These are phyloP conservation scores for Xerocomus amazonicus DNA, from an alignment of 1,284 basidiomycete genomes.

Conservation along the genomic window DNA sequence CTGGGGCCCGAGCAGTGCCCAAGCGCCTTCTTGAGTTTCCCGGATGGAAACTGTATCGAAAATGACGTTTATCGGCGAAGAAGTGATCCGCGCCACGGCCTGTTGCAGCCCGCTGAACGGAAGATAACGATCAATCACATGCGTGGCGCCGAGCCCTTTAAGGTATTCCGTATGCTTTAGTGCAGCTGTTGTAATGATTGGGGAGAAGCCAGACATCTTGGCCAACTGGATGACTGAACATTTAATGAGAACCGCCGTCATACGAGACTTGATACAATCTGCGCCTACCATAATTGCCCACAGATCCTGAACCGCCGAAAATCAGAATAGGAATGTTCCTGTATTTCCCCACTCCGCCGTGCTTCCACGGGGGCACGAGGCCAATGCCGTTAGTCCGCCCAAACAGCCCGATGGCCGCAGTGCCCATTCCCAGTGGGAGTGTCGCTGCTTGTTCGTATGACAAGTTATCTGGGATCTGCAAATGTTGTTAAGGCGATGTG, in stretches of 20 bases:
- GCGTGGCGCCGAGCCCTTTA: slow-evolving; percentile 44
- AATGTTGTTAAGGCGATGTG: slow-evolving; percentile 7
- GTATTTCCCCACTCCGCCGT: slow-evolving; percentile 35
- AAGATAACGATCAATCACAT: slow-evolving; percentile 40
- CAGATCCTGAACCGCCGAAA: slow-evolving; percentile 44
- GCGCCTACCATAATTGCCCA: slow-evolving; percentile 43
- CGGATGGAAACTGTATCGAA: slow-evolving; percentile 33
- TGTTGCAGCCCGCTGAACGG: slow-evolving; percentile 25
- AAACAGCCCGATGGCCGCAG: slow-evolving; percentile 32
- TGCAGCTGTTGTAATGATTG: slow-evolving; percentile 43
- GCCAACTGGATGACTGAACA: slow-evolving; percentile 29
- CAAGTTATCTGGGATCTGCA: slow-evolving; percentile 32
- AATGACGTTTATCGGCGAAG: slow-evolving; percentile 33
- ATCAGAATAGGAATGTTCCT: slow-evolving; percentile 41
- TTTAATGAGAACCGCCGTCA: slow-evolving; percentile 11
- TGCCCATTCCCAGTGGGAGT: slow-evolving; percentile 29
- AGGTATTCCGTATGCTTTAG: slow-evolving; percentile 39
- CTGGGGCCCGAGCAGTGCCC: slow-evolving; percentile 31
- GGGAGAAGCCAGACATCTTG: slow-evolving; percentile 34
- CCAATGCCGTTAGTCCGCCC: slow-evolving; percentile 33
- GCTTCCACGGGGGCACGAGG: slow-evolving; percentile 33
- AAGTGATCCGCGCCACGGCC: slow-evolving; percentile 28
- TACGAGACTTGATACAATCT: slow-evolving; percentile 3
- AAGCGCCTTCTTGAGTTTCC: slow-evolving; percentile 34
- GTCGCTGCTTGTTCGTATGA: slow-evolving; percentile 34